phyloP scores from a whole-genome alignment of 306 rosid species.

The Carpinus viminea region DNA sequence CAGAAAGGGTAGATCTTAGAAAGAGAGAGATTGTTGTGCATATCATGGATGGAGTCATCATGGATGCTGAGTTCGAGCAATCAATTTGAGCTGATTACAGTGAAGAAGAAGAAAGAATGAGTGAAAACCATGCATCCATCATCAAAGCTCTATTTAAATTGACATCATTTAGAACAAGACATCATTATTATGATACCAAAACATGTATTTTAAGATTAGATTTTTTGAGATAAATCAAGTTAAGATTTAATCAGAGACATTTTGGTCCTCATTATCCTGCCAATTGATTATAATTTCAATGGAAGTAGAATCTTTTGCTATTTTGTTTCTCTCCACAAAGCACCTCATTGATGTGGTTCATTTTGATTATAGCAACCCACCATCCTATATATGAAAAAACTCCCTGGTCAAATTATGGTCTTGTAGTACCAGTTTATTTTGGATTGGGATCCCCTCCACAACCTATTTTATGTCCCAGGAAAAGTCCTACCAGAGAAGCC shows the following conservation, averaged over 20 bases:
- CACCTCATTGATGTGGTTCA: no score
- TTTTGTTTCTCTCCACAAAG: no score
- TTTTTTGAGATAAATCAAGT: neutral
- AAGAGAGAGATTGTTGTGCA: conserved; percentile 58
- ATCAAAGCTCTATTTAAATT: neutral
- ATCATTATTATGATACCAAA: no score
- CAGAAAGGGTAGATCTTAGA: conserved; percentile 56
- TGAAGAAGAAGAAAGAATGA: conserved; percentile 42
- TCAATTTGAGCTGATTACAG: conserved; percentile 47
- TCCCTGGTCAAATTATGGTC: no score
- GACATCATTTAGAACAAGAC: neutral
- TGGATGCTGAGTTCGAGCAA: conserved; percentile 83
- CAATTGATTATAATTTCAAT: neutral
- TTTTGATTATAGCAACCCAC: neutral
- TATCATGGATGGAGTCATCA: conserved; percentile 75
- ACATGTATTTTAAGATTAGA: no score
- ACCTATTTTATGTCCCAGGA: no score
- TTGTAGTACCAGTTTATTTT: no score
- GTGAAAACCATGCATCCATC: neutral
- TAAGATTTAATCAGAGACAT: neutral
- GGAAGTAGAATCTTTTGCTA: neutral
- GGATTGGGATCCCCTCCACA: no score
- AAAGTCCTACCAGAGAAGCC: no score
- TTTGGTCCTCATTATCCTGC: neutral
- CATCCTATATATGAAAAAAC: no score